phyloP scores from a whole-genome alignment of 352 stramenopile species.

The Phytopythium boreale region DNA sequence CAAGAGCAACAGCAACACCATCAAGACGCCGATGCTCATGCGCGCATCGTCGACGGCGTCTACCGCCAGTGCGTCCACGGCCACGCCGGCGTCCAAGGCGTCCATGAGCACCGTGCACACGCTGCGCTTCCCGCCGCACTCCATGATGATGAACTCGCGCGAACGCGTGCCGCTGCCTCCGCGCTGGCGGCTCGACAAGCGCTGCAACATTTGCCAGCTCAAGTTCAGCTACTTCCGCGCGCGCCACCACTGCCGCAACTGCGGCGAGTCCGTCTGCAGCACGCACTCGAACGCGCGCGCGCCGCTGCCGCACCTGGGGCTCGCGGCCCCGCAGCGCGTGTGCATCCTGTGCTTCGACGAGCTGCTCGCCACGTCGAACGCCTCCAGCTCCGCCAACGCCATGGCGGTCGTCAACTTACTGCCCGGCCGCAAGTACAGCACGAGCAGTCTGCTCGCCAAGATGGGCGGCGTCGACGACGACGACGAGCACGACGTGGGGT shows the following conservation, averaged over 20 bases:
- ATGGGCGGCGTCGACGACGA: neutral
- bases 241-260: constrained; percentile 88
- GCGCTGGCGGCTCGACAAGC: constrained; percentile 69
- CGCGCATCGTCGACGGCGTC: constrained; percentile 7
- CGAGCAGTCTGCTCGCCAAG: constrained; percentile 11
- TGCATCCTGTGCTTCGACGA: constrained; percentile 83
- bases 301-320: constrained; percentile 53
- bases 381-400: constrained; percentile 22
- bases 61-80: constrained; percentile 4
- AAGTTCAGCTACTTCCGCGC: constrained; percentile 88
- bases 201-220: constrained; percentile 80
- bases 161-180: constrained; percentile 43
- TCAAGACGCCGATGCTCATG: constrained; percentile 1
- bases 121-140: constrained; percentile 22
- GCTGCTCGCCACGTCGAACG: constrained; percentile 33
- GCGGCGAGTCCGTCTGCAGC: constrained; percentile 81
- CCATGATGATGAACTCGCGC: constrained; percentile 17
- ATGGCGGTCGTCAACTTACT: constrained; percentile 78
- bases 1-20: neutral
- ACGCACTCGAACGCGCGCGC: constrained; percentile 74
- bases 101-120: constrained; percentile 18
- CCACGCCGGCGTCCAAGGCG: constrained; percentile 12
- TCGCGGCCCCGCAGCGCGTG: constrained; percentile 64
- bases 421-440: constrained; percentile 23
- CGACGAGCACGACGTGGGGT: constrained; percentile 12